Evolutionary conservation across 1,284 basidiomycete species (phyloP).

Genomic region (Volvariella volvacea): DNA sequence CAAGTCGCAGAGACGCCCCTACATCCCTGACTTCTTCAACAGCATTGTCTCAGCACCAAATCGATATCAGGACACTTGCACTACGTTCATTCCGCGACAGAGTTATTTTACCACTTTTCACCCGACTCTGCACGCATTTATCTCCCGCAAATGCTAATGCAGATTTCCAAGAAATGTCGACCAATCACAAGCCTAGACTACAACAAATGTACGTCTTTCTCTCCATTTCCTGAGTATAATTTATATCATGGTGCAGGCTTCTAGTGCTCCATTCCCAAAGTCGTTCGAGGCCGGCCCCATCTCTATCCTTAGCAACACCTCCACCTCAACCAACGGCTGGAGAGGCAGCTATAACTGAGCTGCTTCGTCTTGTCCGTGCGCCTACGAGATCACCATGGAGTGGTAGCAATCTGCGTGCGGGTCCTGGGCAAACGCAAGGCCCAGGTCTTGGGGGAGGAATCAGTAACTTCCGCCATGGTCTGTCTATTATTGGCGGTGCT

Average conservation of each 20-base stretch:
- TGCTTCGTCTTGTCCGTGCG: conserved; percentile 51
- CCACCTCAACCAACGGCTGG: conserved; percentile 47
- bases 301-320: conserved; percentile 47
- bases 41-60: conserved; percentile 26
- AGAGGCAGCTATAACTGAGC: conserved; percentile 57
- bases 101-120: conserved; percentile 61
- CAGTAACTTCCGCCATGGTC: too few species aligned
- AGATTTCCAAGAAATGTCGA: conserved; percentile 38
- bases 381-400: conserved; percentile 29
- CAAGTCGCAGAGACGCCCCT: conserved; percentile 41
- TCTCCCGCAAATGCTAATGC: conserved; percentile 44
- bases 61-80: conserved; percentile 78
- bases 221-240: neutral
- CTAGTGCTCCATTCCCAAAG: conserved; percentile 68
- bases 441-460: too few species aligned
- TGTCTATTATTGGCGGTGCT: too few species aligned
- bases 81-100: conserved; percentile 78
- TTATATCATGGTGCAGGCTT: conserved; percentile 42
- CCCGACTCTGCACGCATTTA: conserved; percentile 49
- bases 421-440: conserved; percentile 23
- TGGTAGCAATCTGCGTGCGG: conserved; percentile 11
- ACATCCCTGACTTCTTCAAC: conserved; percentile 27
- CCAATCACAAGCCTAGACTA: conserved; percentile 56
- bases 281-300: conserved; percentile 36
- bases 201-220: conserved; percentile 60